A percentile compares a stretch with the other conserved stretches of the same genome.
Conservation (phyloP, 2,329 filamentous ascomycete species). For the Colletotrichum costaricense region DNA sequence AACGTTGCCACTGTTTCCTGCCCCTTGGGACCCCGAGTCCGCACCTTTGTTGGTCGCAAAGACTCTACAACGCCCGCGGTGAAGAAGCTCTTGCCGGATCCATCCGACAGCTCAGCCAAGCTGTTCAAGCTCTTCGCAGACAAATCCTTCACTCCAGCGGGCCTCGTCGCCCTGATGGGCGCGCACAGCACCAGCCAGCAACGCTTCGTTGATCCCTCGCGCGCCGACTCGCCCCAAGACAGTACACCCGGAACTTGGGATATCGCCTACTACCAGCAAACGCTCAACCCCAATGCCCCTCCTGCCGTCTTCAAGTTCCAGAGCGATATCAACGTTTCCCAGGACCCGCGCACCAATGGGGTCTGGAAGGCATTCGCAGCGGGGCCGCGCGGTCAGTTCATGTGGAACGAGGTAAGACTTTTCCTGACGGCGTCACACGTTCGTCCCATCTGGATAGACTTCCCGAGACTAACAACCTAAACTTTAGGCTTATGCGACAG, state of each 20-base stretch:
- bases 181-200: slow-evolving; percentile 65
- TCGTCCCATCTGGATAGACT: slow-evolving; percentile 3
- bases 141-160: slow-evolving; percentile 63
- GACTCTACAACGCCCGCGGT: slow-evolving; percentile 55
- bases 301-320: slow-evolving; percentile 53
- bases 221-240: slow-evolving; percentile 60
- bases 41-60: slow-evolving; percentile 62
- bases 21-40: slow-evolving; percentile 58
- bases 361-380: slow-evolving; percentile 53
- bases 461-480: not conserved
- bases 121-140: slow-evolving; percentile 61
- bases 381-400: slow-evolving; percentile 43
- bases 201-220: slow-evolving; percentile 52
- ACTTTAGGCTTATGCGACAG: slow-evolving; percentile 59
- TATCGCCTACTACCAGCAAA: slow-evolving; percentile 60
- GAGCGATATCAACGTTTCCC: slow-evolving; percentile 53
- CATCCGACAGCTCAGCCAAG: slow-evolving; percentile 56
- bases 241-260: slow-evolving; percentile 65
- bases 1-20: slow-evolving; percentile 61
- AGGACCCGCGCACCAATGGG: slow-evolving; percentile 47
- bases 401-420: slow-evolving; percentile 54
- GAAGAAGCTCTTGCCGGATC: slow-evolving; percentile 54
- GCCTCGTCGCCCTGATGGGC: slow-evolving; percentile 65
- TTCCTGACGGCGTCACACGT: not conserved
- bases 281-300: slow-evolving; percentile 44